Evolutionary conservation across 352 stramenopile species (phyloP).

Genomic region (Thalassiosira ordinaria): DNA sequence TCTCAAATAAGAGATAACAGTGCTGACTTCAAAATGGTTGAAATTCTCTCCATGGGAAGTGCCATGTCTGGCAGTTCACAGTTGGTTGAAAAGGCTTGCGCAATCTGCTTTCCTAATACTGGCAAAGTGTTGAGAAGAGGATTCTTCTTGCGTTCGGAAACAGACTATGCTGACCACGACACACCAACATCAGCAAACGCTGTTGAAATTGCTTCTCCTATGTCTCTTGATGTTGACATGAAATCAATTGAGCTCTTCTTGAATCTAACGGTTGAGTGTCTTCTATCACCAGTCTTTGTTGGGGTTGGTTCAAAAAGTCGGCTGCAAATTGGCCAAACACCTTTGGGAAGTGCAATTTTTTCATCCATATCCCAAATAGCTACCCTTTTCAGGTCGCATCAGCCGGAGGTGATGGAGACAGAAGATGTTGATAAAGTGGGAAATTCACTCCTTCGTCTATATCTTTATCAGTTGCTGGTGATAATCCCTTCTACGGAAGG

Average conservation of each 20-base stretch:
- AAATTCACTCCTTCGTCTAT: slow-evolving; percentile 45
- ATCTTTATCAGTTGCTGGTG: slow-evolving; percentile 20
- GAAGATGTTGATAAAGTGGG: slow-evolving; percentile 17
- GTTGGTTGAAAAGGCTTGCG: slow-evolving; percentile 5
- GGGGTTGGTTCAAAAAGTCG: slow-evolving; percentile 43
- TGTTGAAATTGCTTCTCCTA: slow-evolving; percentile 56
- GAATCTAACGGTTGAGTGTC: slow-evolving; percentile 50
- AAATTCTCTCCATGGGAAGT: slow-evolving; percentile 21
- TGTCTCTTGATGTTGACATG: slow-evolving; percentile 56
- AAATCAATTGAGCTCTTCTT: slow-evolving; percentile 53
- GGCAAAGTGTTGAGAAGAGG: slow-evolving; percentile 5
- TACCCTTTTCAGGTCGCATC: slow-evolving; percentile 17
- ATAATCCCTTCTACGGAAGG: slow-evolving; percentile 8
- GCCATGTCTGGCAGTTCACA: slow-evolving; percentile 6
- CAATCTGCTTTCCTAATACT: slow-evolving; percentile 33
- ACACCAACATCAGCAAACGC: slow-evolving; percentile 49
- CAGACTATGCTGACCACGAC: slow-evolving; percentile 25
- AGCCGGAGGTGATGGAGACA: slow-evolving; percentile 11
- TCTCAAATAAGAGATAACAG: slow-evolving; percentile 1
- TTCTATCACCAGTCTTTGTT: slow-evolving; percentile 60
- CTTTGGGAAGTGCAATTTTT: slow-evolving; percentile 24
- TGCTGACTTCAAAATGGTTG: slow-evolving; percentile 18
- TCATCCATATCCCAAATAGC: slow-evolving; percentile 13
- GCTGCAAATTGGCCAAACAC: slow-evolving; percentile 13
- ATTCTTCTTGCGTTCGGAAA: slow-evolving; percentile 61